phyloP scores from a whole-genome alignment of 2,329 filamentous ascomycete species.

The Penicillium nordicum region DNA sequence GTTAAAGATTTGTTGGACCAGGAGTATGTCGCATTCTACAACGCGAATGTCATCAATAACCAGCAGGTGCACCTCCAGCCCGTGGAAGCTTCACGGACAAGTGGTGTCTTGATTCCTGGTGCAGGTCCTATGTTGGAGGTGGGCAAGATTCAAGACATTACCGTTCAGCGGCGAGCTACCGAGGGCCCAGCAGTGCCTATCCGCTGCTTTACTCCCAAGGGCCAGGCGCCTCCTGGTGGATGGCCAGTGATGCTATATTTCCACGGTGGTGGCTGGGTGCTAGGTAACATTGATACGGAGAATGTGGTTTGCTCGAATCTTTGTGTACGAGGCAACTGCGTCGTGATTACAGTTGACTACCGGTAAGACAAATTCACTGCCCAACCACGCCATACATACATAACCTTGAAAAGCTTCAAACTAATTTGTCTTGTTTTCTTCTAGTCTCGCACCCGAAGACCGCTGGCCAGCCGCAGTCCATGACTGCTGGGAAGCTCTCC shows the following conservation, averaged over 20 bases:
- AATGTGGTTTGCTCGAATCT: slow-evolving; percentile 57
- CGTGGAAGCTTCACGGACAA: slow-evolving; percentile 50
- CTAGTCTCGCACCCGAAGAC: slow-evolving; percentile 55
- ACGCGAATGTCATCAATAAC: slow-evolving; percentile 49
- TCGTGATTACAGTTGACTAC: slow-evolving; percentile 57
- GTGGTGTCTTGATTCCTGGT: slow-evolving; percentile 53
- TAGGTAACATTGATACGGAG: slow-evolving; percentile 58
- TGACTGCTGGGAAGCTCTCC: slow-evolving; percentile 55
- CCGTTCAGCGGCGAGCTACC: slow-evolving; percentile 44
- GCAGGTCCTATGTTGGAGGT: slow-evolving; percentile 50
- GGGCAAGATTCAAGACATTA: slow-evolving; percentile 46
- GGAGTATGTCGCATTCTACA: slow-evolving; percentile 54
- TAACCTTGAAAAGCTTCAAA: background rate
- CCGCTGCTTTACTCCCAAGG: slow-evolving; percentile 52
- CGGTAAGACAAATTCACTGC: slow-evolving; percentile 37
- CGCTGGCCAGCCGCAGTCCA: slow-evolving; percentile 57
- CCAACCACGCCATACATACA: background rate
- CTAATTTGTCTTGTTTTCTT: background rate
- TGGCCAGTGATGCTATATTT: slow-evolving; percentile 58
- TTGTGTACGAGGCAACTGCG: slow-evolving; percentile 49
- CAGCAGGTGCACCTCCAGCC: slow-evolving; percentile 57
- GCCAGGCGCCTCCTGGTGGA: slow-evolving; percentile 43
- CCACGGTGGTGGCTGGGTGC: slow-evolving; percentile 59
- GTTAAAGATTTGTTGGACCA: slow-evolving; percentile 47
- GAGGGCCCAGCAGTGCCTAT: slow-evolving; percentile 49